phyloP scores from a whole-genome alignment of 164 flowering plant genomes.

The Macadamia integrifolia region DNA sequence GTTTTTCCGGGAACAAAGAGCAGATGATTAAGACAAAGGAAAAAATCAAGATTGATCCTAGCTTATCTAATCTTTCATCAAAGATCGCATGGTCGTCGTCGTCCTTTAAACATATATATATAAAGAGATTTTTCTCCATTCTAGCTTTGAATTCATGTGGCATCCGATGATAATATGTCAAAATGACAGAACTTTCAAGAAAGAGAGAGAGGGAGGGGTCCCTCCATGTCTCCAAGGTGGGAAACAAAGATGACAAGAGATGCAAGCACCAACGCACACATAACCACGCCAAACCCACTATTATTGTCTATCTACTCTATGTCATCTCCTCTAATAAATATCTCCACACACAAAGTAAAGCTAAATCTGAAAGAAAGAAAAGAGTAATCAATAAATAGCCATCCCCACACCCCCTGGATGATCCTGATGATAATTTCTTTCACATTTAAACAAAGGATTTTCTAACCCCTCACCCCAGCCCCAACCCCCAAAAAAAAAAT shows the following conservation, averaged over 20 bases:
- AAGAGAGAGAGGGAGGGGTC: conserved; percentile 14
- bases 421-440: too few relatives aligned
- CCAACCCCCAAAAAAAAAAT: too few relatives aligned
- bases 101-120: too few relatives aligned
- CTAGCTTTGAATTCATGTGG: conserved; percentile 20
- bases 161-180: conserved; percentile 31
- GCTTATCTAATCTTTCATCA: conserved; percentile 16
- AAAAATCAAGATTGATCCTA: conserved; percentile 9
- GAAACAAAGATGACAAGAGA: conserved; percentile 47
- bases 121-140: conserved; percentile 12
- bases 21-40: conserved; percentile 19
- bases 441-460: too few relatives aligned
- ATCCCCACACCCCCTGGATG: too few relatives aligned
- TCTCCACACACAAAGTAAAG: not conserved
- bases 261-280: conserved; percentile 45
- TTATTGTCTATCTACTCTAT: conserved; percentile 2
- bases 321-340: conserved; percentile 14
- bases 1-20: too few relatives aligned
- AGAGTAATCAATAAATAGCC: too few relatives aligned
- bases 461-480: too few relatives aligned
- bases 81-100: not conserved
- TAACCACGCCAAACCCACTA: conserved; percentile 30
- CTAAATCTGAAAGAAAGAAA: too few relatives aligned
- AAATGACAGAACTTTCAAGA: conserved; percentile 26
- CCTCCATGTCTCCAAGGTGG: conserved; percentile 49